Evolutionary conservation across 129 eudicot genomes (phyloP).

Genomic region (Heracleum sosnowskyi): DNA sequence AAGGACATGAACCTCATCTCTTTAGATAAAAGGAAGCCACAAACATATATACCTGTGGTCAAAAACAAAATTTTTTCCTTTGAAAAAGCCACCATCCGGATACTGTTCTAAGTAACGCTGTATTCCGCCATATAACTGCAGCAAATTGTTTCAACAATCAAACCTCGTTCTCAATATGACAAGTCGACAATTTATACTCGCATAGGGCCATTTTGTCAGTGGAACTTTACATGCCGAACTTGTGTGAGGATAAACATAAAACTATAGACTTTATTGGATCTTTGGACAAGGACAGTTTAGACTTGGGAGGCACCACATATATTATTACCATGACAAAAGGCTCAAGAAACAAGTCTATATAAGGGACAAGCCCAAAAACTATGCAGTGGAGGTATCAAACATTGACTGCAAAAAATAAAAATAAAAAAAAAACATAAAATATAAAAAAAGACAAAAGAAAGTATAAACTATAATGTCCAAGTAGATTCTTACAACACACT

Average conservation of each 20-base stretch:
- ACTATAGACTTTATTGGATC: background rate
- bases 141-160: background rate
- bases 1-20: background rate
- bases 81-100: conserved; percentile 92
- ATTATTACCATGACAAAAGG: background rate
- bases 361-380: background rate
- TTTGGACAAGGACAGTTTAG: background rate
- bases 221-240: background rate
- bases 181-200: background rate
- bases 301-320: background rate
- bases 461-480: background rate
- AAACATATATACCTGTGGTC: conserved; percentile 65
- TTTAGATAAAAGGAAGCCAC: background rate
- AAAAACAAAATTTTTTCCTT: conserved; percentile 90
- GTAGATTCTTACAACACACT: background rate
- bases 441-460: too few species aligned
- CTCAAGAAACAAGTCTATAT: background rate
- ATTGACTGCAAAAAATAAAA: background rate
- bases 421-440: background rate
- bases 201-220: background rate
- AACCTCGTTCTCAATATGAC: background rate
- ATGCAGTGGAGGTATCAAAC: background rate
- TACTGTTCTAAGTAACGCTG: conserved; percentile 89
- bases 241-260: background rate
- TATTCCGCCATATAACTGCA: conserved; percentile 89